A percentile compares a stretch with the other conserved stretches of the same genome.
Evolutionary conservation across 768 basidiomycete species (phyloP).

Genomic region (Leccinum subtestaceum): DNA sequence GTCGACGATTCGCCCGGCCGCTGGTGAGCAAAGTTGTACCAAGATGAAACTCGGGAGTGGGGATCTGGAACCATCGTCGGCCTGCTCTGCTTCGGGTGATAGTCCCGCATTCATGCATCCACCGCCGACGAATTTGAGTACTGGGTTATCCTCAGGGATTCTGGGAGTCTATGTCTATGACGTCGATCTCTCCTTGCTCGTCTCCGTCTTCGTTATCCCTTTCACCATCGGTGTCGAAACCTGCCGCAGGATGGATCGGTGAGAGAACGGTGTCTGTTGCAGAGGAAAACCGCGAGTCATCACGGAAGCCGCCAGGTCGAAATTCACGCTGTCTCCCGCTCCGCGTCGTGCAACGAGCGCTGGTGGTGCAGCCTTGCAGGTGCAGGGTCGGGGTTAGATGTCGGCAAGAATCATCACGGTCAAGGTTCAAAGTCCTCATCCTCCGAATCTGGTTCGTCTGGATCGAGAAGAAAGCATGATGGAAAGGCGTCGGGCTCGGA

Average conservation of each 20-base stretch:
- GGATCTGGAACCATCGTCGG: too few species aligned
- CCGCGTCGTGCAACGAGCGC: too few species aligned
- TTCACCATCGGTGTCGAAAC: conserved; percentile 12
- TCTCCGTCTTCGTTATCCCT: conserved; percentile 14
- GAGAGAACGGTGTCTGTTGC: too few species aligned
- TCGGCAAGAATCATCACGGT: conserved; percentile 1
- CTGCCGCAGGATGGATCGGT: neutral
- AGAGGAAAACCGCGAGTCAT: too few species aligned
- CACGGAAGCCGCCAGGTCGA: too few species aligned
- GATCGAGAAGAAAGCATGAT: neutral
- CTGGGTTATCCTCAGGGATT: conserved; percentile 26
- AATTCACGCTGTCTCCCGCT: too few species aligned
- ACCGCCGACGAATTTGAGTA: conserved; percentile 5
- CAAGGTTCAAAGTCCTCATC: neutral
- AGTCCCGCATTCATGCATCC: neutral
- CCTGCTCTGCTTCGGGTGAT: neutral
- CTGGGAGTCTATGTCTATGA: conserved; percentile 20
- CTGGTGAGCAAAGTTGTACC: too few species aligned
- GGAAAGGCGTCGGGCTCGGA: neutral
- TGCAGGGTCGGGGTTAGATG: neutral
- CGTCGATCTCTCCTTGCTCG: conserved; percentile 14
- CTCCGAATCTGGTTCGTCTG: neutral
- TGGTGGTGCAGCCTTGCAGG: neutral
- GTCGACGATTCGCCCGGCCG: neutral
- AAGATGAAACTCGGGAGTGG: neutral